Evolutionary conservation across 495 filamentous ascomycete genomes (phyloP), one percentile per base, ranked within the genome.

Genomic region (Talaromyces ruber): DNA sequence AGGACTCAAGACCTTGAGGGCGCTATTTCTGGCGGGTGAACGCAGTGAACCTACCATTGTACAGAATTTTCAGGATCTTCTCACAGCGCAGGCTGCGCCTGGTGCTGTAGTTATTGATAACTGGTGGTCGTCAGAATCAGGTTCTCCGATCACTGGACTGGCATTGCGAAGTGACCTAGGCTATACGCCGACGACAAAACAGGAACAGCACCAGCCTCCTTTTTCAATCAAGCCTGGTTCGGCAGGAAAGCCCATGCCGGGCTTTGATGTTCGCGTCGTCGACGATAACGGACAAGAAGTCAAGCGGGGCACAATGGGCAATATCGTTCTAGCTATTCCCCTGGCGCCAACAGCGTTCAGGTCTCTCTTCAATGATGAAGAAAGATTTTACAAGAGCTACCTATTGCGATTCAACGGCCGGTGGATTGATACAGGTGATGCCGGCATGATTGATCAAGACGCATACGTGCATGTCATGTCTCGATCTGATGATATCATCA

Each of bases 71-170:
- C 88, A 92, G 66, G 76, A 84, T 6, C 79, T 95, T 1, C 76
- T 96, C 2, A 66, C 74, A 11, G 76, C 81, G 58, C 85, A 91
- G 64, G 87, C 82, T 39, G 83, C 85, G 0, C 75, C 73, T 1
- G 81, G 81, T 29, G 85, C 91, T 0, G 75, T 82, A 28, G 89
- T 97, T 16, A 80, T 96, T 57, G 93, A 97, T 70, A 96, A 97
- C 69, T 97, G 93, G 93, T 97, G 93, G 93, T 93, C 90, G 3
- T 93, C 90, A 1, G 93, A 97, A 72, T 91, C 89, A 1, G 93
- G 93, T 7, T 91, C 88, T 4, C 93, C 93, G 6, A 97, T 97
- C 63, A 87, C 92, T 0, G 92, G 90, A 1, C 76, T 96, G 26
- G 86, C 90, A 6, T 75, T 96, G 34, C 57, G 68, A 12, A 66